Percentiles rank a stretch among this genome's conserved stretches.
These are phyloP conservation scores for Microstroma glucosiphilum DNA, from an alignment of 1,284 basidiomycete species.

Conservation along the genomic window DNA sequence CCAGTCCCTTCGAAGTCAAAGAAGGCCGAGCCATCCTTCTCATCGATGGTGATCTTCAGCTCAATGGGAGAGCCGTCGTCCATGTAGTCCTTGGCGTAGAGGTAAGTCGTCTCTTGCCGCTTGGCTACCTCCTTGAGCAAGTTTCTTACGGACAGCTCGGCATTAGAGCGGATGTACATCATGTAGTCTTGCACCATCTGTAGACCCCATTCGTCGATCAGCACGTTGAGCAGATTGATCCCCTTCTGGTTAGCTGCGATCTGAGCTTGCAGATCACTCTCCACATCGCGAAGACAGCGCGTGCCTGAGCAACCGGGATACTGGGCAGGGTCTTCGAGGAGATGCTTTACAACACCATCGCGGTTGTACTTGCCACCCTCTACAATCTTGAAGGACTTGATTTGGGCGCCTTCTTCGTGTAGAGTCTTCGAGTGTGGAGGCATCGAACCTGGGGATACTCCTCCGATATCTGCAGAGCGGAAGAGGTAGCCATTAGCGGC, in stretches of 20 bases:
- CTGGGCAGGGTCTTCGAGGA: conserved; percentile 77
- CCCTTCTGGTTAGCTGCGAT: conserved; percentile 95
- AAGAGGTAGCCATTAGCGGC: neutral
- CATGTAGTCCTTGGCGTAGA: conserved; percentile 62
- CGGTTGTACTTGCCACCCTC: conserved; percentile 71
- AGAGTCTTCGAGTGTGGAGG: conserved; percentile 83
- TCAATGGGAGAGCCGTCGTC: conserved; percentile 60
- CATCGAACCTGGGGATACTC: conserved; percentile 79
- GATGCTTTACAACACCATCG: conserved; percentile 66
- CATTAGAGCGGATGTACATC: conserved; percentile 69
- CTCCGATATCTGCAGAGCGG: conserved; percentile 52
- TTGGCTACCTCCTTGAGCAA: conserved; percentile 72
- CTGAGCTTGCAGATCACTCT: conserved; percentile 90
- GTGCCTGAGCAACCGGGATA: conserved; percentile 57
- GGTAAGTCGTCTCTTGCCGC: conserved; percentile 59
- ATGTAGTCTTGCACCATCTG: conserved; percentile 65
- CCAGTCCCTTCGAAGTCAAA: conserved; percentile 81
- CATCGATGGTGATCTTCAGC: conserved; percentile 73
- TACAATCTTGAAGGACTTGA: conserved; percentile 89
- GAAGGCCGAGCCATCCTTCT: conserved; percentile 68
- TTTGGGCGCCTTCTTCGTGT: conserved; percentile 88
- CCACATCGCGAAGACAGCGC: conserved; percentile 66
- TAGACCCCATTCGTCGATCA: conserved; percentile 80
- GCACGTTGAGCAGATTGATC: conserved; percentile 54
- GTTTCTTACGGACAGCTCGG: conserved; percentile 78